Evolutionary conservation across 164 flowering plant species (phyloP).

Genomic region (Cinnamomum micranthum): DNA sequence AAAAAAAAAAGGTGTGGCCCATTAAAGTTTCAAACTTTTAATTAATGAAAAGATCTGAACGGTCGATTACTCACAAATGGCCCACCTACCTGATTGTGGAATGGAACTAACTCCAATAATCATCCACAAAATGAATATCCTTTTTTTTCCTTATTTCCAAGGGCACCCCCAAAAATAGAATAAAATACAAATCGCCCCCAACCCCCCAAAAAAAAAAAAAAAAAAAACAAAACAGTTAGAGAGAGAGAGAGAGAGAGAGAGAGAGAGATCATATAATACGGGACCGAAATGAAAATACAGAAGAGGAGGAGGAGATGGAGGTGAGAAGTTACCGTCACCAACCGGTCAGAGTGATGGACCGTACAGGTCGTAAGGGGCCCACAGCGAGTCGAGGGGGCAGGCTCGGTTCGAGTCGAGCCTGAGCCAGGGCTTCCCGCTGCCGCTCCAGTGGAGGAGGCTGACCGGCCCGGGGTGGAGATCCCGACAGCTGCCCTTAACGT

Average conservation of each 20-base stretch:
- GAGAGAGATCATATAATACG: constrained; percentile 1
- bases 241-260: background rate
- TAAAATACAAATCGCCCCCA: constrained; percentile 32
- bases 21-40: background rate
- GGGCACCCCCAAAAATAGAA: constrained; percentile 21
- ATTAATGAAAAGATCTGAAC: too few species aligned
- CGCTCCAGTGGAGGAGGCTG: constrained; percentile 93
- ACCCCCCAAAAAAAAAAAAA: background rate
- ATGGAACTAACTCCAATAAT: background rate
- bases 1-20: background rate
- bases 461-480: constrained; percentile 90
- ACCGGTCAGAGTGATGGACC: constrained; percentile 29
- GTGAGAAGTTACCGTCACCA: constrained; percentile 37
- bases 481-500: constrained; percentile 84
- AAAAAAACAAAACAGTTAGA: constrained; percentile 6
- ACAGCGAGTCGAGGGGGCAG: constrained; percentile 79
- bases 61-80: background rate
- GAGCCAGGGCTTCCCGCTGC: constrained; percentile 95
- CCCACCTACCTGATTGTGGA: background rate
- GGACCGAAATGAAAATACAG: background rate
- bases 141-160: constrained; percentile 20
- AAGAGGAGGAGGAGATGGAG: background rate
- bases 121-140: constrained; percentile 20
- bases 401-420: constrained; percentile 65
- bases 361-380: constrained; percentile 89